Evolutionary conservation across 306 rosid genomes (phyloP).

Genomic region (Gastrolobium bilobum): DNA sequence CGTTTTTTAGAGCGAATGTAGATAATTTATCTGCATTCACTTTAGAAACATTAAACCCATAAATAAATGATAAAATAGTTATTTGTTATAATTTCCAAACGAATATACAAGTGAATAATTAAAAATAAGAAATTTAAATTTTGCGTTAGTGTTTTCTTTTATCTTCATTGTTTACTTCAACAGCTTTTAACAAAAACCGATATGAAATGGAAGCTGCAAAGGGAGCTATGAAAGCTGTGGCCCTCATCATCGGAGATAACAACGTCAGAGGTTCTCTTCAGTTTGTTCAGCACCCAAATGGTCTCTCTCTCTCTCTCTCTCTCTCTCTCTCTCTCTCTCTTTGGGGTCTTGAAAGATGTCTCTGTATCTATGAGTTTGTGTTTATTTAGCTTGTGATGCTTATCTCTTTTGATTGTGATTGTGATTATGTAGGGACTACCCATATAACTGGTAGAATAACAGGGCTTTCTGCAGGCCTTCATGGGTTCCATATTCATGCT

Average conservation of each 20-base stretch:
- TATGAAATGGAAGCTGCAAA: conserved; percentile 43
- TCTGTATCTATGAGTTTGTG: background rate
- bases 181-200: background rate
- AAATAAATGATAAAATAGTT: too few relatives aligned
- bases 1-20: too few relatives aligned
- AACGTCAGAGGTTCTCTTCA: conserved; percentile 72
- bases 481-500: conserved; percentile 69
- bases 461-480: conserved; percentile 67
- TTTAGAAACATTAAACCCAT: too few relatives aligned
- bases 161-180: background rate
- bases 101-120: too few relatives aligned
- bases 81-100: too few relatives aligned
- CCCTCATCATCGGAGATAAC: conserved; percentile 64
- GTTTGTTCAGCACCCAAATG: conserved; percentile 60
- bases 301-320: conserved; percentile 54
- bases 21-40: too few relatives aligned
- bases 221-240: conserved; percentile 68
- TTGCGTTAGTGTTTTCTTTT: too few relatives aligned
- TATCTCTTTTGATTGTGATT: conserved; percentile 4
- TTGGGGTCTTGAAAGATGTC: background rate
- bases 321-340: too few relatives aligned
- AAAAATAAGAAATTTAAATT: too few relatives aligned
- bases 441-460: conserved; percentile 66
- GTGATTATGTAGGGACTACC: conserved; percentile 57
- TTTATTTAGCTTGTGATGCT: conserved; percentile 9